Evolutionary conservation across 1,284 basidiomycete genomes (phyloP), one percentile per base, ranked within the genome.

Genomic region (Tetrapyrgos nigripes): DNA sequence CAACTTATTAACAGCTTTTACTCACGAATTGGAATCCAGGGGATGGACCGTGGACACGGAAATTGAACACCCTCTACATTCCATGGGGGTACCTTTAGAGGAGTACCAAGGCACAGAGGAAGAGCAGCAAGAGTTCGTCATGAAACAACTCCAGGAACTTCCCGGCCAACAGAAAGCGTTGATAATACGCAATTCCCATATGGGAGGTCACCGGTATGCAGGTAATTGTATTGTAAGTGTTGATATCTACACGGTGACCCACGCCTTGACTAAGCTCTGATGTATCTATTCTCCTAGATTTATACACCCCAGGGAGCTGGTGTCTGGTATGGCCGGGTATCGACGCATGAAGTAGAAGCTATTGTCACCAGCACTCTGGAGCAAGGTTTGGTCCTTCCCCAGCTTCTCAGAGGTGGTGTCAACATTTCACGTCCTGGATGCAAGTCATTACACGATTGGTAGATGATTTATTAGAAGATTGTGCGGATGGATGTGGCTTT

Each of bases 251-350:
- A 31, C 28, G 33, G 43, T 49, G 11, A 40, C 29, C 35, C 14
- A 21, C 45, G 24, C 9, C 46, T 52, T 2, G 3, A 33, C 24
- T 35, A 19, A 19, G 28, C 24, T 51, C 13, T 37, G 50, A 52
- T 40, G 53, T 29, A 27, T 19, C 13, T 8, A 37, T 33, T 29
- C 28, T 26, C 10, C 17, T 51, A 94, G 92, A 92, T 97, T 68
- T 89, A 93, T 73, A 91, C 89, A 59, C 94, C 96, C 0, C 86
- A 88, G 57, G 95, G 95, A 17, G 83, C 88, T 26, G 87, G 88
- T 47, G 82, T 97, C 26, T 96, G 94, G 87, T 97, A 97, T 69
- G 96, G 96, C n/a, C 88, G 96, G 31, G 94, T 97, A 2, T 89
- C 91, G 37, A 88, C 95, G 10, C 91, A 94, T 68, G 91, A 96